phyloP scores from a whole-genome alignment of 2,329 filamentous ascomycete species.

The Colletotrichum salicis region DNA sequence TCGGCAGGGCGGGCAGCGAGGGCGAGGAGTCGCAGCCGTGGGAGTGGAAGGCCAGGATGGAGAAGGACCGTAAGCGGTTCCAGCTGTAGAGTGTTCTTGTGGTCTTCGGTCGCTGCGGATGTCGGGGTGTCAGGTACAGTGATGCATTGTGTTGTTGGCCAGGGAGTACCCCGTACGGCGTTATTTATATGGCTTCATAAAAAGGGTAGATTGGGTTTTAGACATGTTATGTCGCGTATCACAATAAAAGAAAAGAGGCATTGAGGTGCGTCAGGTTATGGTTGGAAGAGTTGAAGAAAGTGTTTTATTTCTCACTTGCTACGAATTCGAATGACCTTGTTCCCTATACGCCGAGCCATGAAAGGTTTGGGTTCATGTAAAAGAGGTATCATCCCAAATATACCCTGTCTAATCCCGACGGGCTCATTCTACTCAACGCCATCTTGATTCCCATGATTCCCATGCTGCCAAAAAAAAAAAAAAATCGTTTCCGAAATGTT shows the following conservation, averaged over 20 bases:
- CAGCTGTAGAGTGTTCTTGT: slow-evolving; percentile 70
- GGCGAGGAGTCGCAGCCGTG: slow-evolving; percentile 85
- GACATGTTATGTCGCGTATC: not conserved
- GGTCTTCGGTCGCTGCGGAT: not conserved
- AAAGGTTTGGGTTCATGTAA: slow-evolving; percentile 21
- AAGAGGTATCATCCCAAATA: slow-evolving; percentile 31
- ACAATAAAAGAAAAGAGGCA: not conserved
- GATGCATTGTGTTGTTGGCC: slow-evolving; percentile 12
- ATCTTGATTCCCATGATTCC: slow-evolving; percentile 1
- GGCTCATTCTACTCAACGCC: slow-evolving; percentile 19
- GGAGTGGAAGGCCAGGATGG: slow-evolving; percentile 97
- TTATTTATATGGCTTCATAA: slow-evolving; percentile 1
- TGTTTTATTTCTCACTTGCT: not conserved
- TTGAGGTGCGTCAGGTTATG: not conserved
- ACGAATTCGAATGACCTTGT: not conserved
- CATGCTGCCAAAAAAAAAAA: slow-evolving; percentile 6
- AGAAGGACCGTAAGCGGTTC: slow-evolving; percentile 93
- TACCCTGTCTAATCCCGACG: slow-evolving; percentile 21
- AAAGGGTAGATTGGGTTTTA: not conserved
- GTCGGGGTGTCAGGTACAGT: not conserved
- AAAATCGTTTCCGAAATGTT: not conserved
- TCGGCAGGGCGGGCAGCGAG: slow-evolving; percentile 74
- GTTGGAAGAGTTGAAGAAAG: not conserved
- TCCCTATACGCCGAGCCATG: slow-evolving; percentile 27
- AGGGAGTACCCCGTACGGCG: slow-evolving; percentile 26